phyloP scores from a whole-genome alignment of 2,329 filamentous ascomycete genomes.

The Cercospora nicotianae region DNA sequence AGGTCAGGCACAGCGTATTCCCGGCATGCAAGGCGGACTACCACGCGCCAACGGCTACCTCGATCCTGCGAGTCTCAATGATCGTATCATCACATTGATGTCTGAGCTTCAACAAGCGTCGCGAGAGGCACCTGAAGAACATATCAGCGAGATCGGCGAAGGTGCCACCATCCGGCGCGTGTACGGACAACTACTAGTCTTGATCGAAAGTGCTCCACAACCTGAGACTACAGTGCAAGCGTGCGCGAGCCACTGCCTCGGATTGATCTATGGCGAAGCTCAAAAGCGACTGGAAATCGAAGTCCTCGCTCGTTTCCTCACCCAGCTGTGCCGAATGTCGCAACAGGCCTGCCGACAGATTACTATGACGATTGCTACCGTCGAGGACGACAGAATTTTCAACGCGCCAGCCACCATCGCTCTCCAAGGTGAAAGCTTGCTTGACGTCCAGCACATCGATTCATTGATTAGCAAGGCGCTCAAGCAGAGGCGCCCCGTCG shows the following conservation, averaged over 20 bases:
- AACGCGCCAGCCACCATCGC: constrained; percentile 62
- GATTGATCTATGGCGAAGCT: constrained; percentile 56
- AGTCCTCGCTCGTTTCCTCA: constrained; percentile 61
- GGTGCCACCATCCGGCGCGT: constrained; percentile 57
- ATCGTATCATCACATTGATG: constrained; percentile 56
- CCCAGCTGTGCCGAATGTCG: constrained; percentile 63
- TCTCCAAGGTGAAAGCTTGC: constrained; percentile 59
- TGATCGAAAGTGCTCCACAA: constrained; percentile 55
- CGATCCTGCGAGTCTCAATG: constrained; percentile 54
- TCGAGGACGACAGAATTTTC: constrained; percentile 62
- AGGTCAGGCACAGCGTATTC: constrained; percentile 52
- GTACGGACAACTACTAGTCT: constrained; percentile 57
- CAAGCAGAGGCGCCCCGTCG: constrained; percentile 66
- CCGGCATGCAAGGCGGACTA: constrained; percentile 39
- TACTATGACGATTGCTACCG: constrained; percentile 50
- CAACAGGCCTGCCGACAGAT: constrained; percentile 57
- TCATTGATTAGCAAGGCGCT: constrained; percentile 72
- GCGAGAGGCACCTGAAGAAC: constrained; percentile 58
- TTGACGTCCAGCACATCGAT: constrained; percentile 60
- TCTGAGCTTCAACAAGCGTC: constrained; percentile 58
- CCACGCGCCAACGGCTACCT: constrained; percentile 58
- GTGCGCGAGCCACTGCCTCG: constrained; percentile 22
- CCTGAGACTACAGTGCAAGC: constrained; percentile 45
- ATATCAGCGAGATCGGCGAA: constrained; percentile 57
- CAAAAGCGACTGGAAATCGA: constrained; percentile 61